These are phyloP conservation scores for Amphicarpaea edgeworthii DNA, from an alignment of 306 rosid genomes.

Conservation along the genomic window DNA sequence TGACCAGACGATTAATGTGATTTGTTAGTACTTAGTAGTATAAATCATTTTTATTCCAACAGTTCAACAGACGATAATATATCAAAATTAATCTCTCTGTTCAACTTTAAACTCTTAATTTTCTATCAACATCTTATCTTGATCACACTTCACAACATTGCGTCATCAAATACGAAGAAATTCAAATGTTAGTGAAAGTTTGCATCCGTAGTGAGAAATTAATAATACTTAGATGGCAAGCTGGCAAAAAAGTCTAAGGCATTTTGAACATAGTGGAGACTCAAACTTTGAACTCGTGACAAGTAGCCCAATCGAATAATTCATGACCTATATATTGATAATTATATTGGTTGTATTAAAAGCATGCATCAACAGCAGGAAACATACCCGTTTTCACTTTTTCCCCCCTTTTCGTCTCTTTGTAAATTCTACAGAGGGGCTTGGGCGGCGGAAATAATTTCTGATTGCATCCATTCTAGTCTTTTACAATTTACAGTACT, in stretches of 20 bases:
- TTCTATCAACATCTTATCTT: neutral
- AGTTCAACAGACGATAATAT: no score
- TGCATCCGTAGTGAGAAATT: neutral
- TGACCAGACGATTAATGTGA: no score
- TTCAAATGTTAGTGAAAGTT: neutral
- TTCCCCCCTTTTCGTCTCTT: constrained; percentile 12
- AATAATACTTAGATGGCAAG: no score
- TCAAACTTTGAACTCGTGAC: constrained; percentile 15
- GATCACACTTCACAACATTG: neutral
- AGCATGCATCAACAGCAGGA: constrained; percentile 41
- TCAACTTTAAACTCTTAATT: neutral
- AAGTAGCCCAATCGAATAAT: neutral
- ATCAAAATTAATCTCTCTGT: no score
- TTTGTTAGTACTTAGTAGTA: no score
- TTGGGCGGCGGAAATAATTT: constrained; percentile 53
- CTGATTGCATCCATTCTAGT: constrained; percentile 17
- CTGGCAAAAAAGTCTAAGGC: neutral
- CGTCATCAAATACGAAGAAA: no score
- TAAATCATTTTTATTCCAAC: no score
- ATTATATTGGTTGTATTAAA: constrained; percentile 38
- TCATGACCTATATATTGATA: neutral
- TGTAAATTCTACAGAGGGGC: neutral
- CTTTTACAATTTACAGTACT: no score
- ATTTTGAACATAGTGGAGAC: neutral
- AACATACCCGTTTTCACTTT: constrained; percentile 44